phyloP scores from a whole-genome alignment of 352 stramenopile genomes.

The Phytophthora uliginosa region DNA sequence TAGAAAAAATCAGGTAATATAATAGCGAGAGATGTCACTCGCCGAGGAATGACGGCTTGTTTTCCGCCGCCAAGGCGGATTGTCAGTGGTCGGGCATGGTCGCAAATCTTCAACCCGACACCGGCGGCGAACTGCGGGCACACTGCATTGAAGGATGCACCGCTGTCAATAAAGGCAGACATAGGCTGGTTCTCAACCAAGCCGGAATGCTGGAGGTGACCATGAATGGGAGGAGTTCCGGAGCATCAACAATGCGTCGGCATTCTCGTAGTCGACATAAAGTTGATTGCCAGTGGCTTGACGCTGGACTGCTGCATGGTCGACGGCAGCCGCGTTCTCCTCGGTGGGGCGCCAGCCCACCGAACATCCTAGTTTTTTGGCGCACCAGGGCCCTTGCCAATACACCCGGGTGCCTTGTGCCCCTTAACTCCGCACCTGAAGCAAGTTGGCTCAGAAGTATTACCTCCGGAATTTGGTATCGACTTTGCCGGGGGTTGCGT shows the following conservation, averaged over 20 bases:
- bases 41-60: slow-evolving; percentile 5
- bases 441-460: too few species aligned
- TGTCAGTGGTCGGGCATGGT: not conserved
- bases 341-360: too few species aligned
- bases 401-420: too few species aligned
- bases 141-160: slow-evolving; percentile 7
- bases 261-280: not conserved
- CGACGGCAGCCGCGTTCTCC: too few species aligned
- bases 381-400: too few species aligned
- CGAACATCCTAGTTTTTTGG: too few species aligned
- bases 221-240: not conserved
- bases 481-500: too few species aligned
- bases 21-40: slow-evolving; percentile 7
- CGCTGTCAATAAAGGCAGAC: slow-evolving; percentile 11
- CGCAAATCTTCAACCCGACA: not conserved
- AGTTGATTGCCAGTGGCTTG: slow-evolving; percentile 2
- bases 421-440: too few species aligned
- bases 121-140: not conserved
- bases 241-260: slow-evolving; percentile 1
- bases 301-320: not conserved
- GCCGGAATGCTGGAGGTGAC: not conserved
- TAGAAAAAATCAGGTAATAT: not conserved
- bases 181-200: not conserved
- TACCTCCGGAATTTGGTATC: too few species aligned
- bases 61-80: slow-evolving; percentile 11